These are phyloP conservation scores for Dactylis glomerata DNA, from an alignment of 176 grass and related monocot genomes.

Conservation along the genomic window DNA sequence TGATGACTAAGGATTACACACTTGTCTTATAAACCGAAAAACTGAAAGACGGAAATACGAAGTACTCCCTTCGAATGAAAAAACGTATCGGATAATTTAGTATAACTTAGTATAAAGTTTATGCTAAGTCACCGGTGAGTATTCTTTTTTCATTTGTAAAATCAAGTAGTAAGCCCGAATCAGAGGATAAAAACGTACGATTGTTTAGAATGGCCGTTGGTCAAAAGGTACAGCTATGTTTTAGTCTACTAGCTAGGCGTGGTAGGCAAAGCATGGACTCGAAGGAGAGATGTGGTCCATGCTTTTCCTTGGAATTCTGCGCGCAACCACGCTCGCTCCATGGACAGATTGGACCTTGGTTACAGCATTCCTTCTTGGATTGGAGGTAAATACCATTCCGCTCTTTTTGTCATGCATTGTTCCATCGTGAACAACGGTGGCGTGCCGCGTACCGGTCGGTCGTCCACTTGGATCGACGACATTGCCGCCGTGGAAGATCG, in stretches of 20 bases:
- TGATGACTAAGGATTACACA: too few relatives aligned
- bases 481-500: neutral
- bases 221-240: neutral
- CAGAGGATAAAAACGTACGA: neutral
- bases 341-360: neutral
- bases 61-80: too few relatives aligned
- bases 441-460: neutral
- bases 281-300: neutral
- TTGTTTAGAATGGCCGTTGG: neutral
- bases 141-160: too few relatives aligned
- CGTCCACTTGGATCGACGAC: neutral
- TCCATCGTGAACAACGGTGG: neutral
- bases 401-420: too few relatives aligned
- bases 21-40: too few relatives aligned
- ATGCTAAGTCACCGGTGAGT: too few relatives aligned
- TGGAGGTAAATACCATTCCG: too few relatives aligned
- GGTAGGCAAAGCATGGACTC: slow-evolving; percentile 1
- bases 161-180: too few relatives aligned
- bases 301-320: slow-evolving; percentile 18
- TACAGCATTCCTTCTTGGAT: neutral
- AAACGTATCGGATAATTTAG: too few relatives aligned
- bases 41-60: too few relatives aligned
- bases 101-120: too few relatives aligned
- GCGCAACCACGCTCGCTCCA: neutral
- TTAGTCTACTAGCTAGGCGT: neutral